A percentile compares a stretch with the other conserved stretches of the same genome.
These are phyloP conservation scores for Helicostylum pulchrum DNA, from an alignment of 192 early-diverging fungal species.

Conservation along the genomic window DNA sequence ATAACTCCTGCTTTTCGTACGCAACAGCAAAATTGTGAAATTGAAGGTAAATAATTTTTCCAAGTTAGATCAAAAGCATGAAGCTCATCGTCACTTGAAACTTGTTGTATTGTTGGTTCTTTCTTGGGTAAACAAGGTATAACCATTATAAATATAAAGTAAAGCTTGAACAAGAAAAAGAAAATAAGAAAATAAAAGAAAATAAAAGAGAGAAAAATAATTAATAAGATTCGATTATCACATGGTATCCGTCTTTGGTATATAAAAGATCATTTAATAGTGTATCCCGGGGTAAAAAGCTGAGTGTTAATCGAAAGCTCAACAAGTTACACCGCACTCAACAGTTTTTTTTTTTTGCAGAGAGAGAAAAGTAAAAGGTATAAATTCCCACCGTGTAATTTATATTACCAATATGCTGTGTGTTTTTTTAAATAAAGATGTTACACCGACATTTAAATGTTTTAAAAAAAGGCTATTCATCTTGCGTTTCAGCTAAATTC, in stretches of 20 bases:
- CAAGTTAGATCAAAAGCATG: conserved; percentile 44
- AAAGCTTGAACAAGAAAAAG: not conserved
- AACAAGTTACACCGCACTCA: too few relatives aligned
- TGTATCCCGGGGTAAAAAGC: conserved; percentile 8
- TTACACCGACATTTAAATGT: too few relatives aligned
- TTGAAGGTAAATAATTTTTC: conserved; percentile 41
- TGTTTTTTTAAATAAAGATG: too few relatives aligned
- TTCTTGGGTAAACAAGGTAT: conserved; percentile 8
- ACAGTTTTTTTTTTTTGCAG: too few relatives aligned
- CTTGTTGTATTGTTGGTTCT: conserved; percentile 4
- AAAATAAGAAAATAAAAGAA: not conserved
- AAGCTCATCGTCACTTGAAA: conserved; percentile 22
- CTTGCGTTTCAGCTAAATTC: too few relatives aligned
- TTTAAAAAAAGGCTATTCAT: too few relatives aligned
- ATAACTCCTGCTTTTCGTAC: conserved; percentile 25
- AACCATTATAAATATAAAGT: conserved; percentile 1
- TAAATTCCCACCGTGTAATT: too few relatives aligned
- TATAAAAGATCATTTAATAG: conserved; percentile 7
- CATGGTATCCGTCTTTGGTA: conserved; percentile 12
- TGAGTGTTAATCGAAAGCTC: too few relatives aligned
- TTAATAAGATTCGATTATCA: conserved; percentile 2
- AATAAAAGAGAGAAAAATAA: not conserved
- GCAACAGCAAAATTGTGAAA: conserved; percentile 21
- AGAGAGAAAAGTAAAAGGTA: too few relatives aligned
- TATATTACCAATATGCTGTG: too few relatives aligned